Evolutionary conservation across 768 basidiomycete species (phyloP).

Genomic region (Hysterangium stoloniferum): DNA sequence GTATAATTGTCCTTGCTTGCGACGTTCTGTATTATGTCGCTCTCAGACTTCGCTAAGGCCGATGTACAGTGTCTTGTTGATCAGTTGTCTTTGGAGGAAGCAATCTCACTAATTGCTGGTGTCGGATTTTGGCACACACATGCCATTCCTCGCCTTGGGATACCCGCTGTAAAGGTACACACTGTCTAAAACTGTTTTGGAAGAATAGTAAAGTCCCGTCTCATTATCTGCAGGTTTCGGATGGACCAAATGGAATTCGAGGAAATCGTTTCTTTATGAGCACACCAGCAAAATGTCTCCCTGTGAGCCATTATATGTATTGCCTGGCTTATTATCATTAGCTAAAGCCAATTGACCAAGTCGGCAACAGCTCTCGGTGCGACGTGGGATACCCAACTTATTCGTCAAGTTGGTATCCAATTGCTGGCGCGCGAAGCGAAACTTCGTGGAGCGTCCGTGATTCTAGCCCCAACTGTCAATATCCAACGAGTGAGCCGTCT

Average conservation of each 20-base stretch:
- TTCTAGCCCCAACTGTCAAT: slow-evolving; percentile 79
- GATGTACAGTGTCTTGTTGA: slow-evolving; percentile 53
- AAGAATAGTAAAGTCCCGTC: not conserved
- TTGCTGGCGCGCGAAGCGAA: slow-evolving; percentile 69
- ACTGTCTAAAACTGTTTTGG: not conserved
- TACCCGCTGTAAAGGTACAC: slow-evolving; percentile 63
- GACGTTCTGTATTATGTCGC: too few species aligned
- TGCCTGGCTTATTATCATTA: not conserved
- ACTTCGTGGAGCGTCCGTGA: slow-evolving; percentile 55
- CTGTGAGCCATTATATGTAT: slow-evolving; percentile 30
- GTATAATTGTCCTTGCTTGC: too few species aligned
- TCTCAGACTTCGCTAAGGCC: slow-evolving; percentile 62
- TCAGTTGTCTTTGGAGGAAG: slow-evolving; percentile 66
- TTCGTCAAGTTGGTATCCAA: slow-evolving; percentile 53
- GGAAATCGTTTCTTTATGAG: slow-evolving; percentile 78
- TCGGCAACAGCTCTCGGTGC: slow-evolving; percentile 69
- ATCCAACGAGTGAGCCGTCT: slow-evolving; percentile 71
- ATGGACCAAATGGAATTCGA: slow-evolving; percentile 73
- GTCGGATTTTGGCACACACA: slow-evolving; percentile 76
- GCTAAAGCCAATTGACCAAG: slow-evolving; percentile 18
- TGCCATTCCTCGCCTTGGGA: slow-evolving; percentile 51
- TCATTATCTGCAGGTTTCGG: slow-evolving; percentile 47
- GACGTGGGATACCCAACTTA: slow-evolving; percentile 61
- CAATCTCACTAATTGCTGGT: slow-evolving; percentile 63
- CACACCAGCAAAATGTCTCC: slow-evolving; percentile 73